A percentile compares a stretch with the other conserved stretches of the same genome.
phyloP scores from a whole-genome alignment of 2,329 filamentous ascomycete species.

The Daldinia sp. region DNA sequence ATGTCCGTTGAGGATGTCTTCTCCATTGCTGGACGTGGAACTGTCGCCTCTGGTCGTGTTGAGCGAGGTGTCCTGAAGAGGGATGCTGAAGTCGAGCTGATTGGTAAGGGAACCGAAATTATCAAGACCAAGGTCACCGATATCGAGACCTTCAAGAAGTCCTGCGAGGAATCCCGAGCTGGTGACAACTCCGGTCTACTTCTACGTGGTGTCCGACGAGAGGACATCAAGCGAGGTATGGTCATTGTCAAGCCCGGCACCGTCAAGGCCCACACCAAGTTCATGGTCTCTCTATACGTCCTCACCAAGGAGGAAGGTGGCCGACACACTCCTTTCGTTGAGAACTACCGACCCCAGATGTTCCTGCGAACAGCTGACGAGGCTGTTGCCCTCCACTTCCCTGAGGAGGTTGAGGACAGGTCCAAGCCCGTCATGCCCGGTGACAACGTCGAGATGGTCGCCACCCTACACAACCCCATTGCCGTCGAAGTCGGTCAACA shows the following conservation, averaged over 20 bases:
- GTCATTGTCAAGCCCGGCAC: constrained; percentile 84
- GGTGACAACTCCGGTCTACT: constrained; percentile 98
- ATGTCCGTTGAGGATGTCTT: constrained; percentile 97
- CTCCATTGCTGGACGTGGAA: constrained; percentile 92
- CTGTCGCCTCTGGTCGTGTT: constrained; percentile 94
- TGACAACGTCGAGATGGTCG: constrained; percentile 98
- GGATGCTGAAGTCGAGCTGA: constrained; percentile 92
- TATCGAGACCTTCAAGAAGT: constrained; percentile 99
- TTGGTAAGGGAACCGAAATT: constrained; percentile 81
- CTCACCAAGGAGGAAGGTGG: constrained; percentile 98
- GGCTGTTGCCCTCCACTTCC: constrained; percentile 82
- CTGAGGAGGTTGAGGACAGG: constrained; percentile 79
- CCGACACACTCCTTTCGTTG: constrained; percentile 91
- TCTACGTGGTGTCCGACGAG: constrained; percentile 93
- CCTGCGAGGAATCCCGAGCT: constrained; percentile 92
- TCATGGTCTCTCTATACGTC: constrained; percentile 96
- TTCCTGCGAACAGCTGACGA: constrained; percentile 93
- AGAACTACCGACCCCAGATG: constrained; percentile 97
- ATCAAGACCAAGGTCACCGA: constrained; percentile 99
- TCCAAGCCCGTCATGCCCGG: constrained; percentile 89
- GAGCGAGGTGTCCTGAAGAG: constrained; percentile 95
- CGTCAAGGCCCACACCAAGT: constrained; percentile 88
- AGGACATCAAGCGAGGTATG: constrained; percentile 96
- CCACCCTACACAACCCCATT: constrained; percentile 83
- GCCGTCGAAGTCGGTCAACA: constrained; percentile 92